Evolutionary conservation across 257 asterid species (phyloP).

Genomic region (Verbena officinalis): DNA sequence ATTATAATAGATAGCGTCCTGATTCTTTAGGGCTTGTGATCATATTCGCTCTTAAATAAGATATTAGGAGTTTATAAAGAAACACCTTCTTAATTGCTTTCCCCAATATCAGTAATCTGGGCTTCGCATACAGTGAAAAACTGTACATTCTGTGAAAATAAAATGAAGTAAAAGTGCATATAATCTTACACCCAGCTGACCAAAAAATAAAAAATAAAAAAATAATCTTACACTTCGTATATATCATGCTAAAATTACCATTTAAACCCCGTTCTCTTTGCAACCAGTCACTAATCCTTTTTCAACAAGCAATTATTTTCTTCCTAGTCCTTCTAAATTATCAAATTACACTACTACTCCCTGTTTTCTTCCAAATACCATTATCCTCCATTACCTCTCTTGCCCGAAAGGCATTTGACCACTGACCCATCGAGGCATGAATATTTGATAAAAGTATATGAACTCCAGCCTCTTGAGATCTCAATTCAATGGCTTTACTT

Average conservation of each 20-base stretch:
- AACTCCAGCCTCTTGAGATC: slow-evolving; percentile 45
- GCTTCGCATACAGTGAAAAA: too few species aligned
- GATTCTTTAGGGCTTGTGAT: neutral
- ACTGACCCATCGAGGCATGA: slow-evolving; percentile 49
- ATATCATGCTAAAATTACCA: too few species aligned
- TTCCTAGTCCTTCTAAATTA: neutral
- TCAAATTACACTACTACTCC: slow-evolving; percentile 38
- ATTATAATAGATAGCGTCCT: neutral
- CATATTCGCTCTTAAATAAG: too few species aligned
- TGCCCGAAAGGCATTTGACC: slow-evolving; percentile 38
- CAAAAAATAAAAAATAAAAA: too few species aligned
- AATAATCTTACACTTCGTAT: neutral
- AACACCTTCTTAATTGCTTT: too few species aligned
- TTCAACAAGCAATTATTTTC: neutral
- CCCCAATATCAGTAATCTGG: too few species aligned
- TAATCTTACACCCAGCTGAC: too few species aligned
- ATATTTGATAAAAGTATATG: slow-evolving; percentile 44
- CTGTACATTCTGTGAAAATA: neutral
- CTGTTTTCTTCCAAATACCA: slow-evolving; percentile 39
- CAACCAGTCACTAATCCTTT: too few species aligned
- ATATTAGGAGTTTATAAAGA: too few species aligned
- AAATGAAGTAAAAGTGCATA: too few species aligned
- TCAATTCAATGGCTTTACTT: slow-evolving; percentile 33
- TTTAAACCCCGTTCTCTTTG: too few species aligned
- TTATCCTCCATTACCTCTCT: slow-evolving; percentile 46